Base-by-base conservation (phyloP, 192 early-diverging fungal species). In the Backusella tuberculispora region DNA sequence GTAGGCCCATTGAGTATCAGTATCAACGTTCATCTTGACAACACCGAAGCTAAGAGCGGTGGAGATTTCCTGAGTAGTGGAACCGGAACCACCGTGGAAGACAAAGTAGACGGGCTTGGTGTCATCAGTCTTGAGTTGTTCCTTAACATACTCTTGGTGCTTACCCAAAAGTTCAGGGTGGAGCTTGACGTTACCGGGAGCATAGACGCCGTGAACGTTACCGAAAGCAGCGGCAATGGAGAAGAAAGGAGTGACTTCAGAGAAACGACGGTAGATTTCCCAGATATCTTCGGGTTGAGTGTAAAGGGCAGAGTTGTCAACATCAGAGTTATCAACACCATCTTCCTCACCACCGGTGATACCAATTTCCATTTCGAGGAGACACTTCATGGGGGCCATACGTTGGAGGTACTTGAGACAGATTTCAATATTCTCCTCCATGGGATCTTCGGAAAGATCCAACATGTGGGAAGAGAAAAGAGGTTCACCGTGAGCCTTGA, bases 1-100 rank as follows among this genome's bases (percentile, higher is more conserved):
- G 88, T 97, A 98, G 37, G 96, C 95, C 92, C 92, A 98, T 87
- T 98, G 97, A 46, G 97, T 98, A 82, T 98, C 97, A 66, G 97
- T 98, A 82, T 98, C 97, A 83, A 98, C 95, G 89, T 98, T 98
- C 97, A 98, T 98, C 94, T 98, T 98, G 85, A 98, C 89, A 37
- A 97, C 96, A 80, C 97, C 83, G 14, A 72, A 17, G 13, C 34
- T 13, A 44, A 83, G 78, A 48, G 82, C 81, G 53, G 74, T 77
- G 15, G 60, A 67, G 53, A 77, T 82, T 63, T 78, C 76, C 21
- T 82, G 42, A 17, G 42, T 40, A 19, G 85, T 66, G 46, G 74
- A 81, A 66, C 97, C 97, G 17, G 95, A 97, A 74, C 97, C 97
- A 78, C 97, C 97, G 89, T 98, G 97, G 95, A 98, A 98, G 74